phyloP scores from a whole-genome alignment of 805 yeast genomes.

The Metschnikowia colocasiae region DNA sequence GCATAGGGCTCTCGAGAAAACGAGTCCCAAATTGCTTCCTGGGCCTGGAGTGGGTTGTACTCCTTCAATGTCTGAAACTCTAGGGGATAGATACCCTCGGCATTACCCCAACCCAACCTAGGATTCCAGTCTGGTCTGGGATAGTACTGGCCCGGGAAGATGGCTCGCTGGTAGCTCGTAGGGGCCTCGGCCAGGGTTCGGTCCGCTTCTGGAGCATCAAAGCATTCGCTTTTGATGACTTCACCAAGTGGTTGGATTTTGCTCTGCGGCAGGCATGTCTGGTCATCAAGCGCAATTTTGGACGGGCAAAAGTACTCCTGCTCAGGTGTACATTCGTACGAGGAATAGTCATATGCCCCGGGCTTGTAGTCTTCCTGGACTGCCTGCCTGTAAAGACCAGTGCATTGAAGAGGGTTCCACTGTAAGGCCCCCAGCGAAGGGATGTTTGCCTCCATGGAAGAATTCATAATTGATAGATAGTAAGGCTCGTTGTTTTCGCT shows the following conservation, averaged over 20 bases:
- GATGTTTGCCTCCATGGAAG: constrained; percentile 1
- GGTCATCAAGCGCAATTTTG: not conserved
- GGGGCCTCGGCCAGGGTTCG: not conserved
- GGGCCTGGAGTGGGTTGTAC: not conserved
- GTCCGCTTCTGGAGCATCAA: not conserved
- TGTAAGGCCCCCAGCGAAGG: not conserved
- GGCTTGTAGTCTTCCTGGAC: not conserved
- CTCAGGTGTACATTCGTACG: not conserved
- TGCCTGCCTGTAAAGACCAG: not conserved
- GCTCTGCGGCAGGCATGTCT: not conserved
- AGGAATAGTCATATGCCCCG: not conserved
- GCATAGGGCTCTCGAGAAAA: constrained; percentile 1
- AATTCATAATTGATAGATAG: not conserved
- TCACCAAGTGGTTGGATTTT: not conserved
- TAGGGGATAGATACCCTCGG: not conserved
- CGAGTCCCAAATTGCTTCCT: not conserved
- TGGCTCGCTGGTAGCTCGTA: not conserved
- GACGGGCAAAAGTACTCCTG: not conserved
- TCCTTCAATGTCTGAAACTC: not conserved
- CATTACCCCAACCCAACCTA: not conserved
- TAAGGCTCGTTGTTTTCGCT: not conserved
- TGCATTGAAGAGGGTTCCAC: not conserved
- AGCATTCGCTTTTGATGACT: not conserved
- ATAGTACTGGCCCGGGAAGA: not conserved
- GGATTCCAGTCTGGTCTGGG: not conserved